Evolutionary conservation across 2,329 filamentous ascomycete species (phyloP).

Genomic region (Pestalotiopsis sp.): DNA sequence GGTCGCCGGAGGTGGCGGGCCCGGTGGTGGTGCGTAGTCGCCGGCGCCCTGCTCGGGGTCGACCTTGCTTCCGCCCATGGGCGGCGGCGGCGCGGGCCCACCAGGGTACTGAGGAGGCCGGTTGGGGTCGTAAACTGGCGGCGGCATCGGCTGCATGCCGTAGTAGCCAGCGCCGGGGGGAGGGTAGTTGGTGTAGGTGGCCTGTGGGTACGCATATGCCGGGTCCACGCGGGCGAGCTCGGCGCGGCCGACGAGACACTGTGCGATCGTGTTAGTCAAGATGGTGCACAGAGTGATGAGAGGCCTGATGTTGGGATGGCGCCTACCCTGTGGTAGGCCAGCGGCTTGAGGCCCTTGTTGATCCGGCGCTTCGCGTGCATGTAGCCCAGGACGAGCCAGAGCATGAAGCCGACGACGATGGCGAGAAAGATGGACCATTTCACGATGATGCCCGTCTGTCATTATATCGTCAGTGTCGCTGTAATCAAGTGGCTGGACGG

Average conservation of each 20-base stretch:
- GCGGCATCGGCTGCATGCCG: slow-evolving; percentile 58
- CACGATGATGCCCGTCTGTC: slow-evolving; percentile 64
- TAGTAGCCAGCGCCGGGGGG: slow-evolving; percentile 38
- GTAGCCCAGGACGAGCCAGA: slow-evolving; percentile 70
- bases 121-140: slow-evolving; percentile 61
- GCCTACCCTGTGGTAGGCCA: slow-evolving; percentile 72
- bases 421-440: slow-evolving; percentile 73
- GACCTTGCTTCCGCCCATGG: slow-evolving; percentile 53
- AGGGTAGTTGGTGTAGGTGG: slow-evolving; percentile 43
- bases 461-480: neutral
- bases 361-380: slow-evolving; percentile 71
- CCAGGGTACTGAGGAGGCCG: slow-evolving; percentile 59
- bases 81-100: slow-evolving; percentile 30
- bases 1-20: slow-evolving; percentile 48
- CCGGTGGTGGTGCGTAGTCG: slow-evolving; percentile 48
- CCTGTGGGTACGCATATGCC: slow-evolving; percentile 48
- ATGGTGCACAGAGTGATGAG: neutral
- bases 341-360: slow-evolving; percentile 64
- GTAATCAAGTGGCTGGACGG: neutral
- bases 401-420: slow-evolving; percentile 59
- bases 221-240: slow-evolving; percentile 52
- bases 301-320: neutral
- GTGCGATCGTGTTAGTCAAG: slow-evolving; percentile 7
- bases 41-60: slow-evolving; percentile 50
- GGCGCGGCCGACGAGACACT: slow-evolving; percentile 57